Evolutionary conservation across 1,284 basidiomycete species (phyloP).

Genomic region (Moesziomyces parantarcticus): DNA sequence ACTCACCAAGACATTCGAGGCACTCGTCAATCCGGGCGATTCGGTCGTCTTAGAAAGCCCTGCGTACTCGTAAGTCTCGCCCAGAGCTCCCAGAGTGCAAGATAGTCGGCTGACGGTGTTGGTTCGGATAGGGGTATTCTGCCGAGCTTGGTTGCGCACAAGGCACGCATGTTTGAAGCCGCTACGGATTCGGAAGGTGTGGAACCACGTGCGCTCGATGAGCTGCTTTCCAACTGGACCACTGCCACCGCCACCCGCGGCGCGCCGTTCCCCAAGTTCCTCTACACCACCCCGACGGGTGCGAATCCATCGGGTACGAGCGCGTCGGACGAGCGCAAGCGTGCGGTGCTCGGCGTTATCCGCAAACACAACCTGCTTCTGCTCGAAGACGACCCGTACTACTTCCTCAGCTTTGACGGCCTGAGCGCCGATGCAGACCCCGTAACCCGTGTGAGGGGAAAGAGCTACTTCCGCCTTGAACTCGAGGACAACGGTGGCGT

Average conservation of each 20-base stretch:
- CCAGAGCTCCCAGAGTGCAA: not conserved
- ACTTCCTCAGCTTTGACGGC: constrained; percentile 57
- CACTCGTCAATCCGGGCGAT: constrained; percentile 82
- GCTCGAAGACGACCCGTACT: constrained; percentile 63
- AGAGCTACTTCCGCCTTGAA: constrained; percentile 63
- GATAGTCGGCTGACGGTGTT: too few relatives aligned
- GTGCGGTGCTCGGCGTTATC: constrained; percentile 78
- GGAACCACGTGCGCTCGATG: constrained; percentile 74
- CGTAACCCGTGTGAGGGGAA: constrained; percentile 39
- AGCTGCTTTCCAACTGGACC: constrained; percentile 78
- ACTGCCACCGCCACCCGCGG: constrained; percentile 73
- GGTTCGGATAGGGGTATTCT: constrained; percentile 43
- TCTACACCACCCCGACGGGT: constrained; percentile 78
- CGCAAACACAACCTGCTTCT: constrained; percentile 47
- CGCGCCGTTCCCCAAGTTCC: constrained; percentile 76
- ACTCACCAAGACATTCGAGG: constrained; percentile 77
- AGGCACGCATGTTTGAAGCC: constrained; percentile 71
- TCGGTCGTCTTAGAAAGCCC: constrained; percentile 85
- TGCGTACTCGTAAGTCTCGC: constrained; percentile 75
- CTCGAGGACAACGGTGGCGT: constrained; percentile 38
- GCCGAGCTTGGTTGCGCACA: constrained; percentile 50
- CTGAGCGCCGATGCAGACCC: constrained; percentile 48
- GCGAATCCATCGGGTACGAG: constrained; percentile 66
- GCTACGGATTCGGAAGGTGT: constrained; percentile 84
- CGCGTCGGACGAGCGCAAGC: constrained; percentile 74